Conservation (phyloP, 208 protist genomes). For the Endotrypanum monterogeii region DNA sequence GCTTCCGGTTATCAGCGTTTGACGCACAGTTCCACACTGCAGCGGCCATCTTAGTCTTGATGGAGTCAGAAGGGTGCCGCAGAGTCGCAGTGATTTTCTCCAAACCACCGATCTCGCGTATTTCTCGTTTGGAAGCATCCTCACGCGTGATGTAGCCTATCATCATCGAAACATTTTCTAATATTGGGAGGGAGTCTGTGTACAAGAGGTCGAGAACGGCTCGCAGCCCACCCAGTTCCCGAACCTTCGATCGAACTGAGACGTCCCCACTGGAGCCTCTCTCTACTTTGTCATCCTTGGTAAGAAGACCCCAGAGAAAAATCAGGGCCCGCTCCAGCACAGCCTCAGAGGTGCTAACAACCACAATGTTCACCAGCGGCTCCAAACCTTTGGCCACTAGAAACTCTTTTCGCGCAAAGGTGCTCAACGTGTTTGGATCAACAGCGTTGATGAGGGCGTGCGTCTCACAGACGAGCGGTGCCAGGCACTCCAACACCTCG, state of each 20-base stretch:
- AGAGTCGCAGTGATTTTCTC: slow-evolving; percentile 92
- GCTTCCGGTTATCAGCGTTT: slow-evolving; percentile 87
- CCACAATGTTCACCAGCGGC: slow-evolving; percentile 88
- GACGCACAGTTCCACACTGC: slow-evolving; percentile 94
- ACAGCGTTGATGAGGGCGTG: slow-evolving; percentile 35
- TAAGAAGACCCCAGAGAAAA: slow-evolving; percentile 86
- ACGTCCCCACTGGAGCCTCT: slow-evolving; percentile 35
- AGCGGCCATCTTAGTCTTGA: slow-evolving; percentile 92
- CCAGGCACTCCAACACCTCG: slow-evolving; percentile 80
- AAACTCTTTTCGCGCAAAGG: slow-evolving; percentile 63
- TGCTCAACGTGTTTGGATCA: slow-evolving; percentile 23
- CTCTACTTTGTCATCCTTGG: slow-evolving; percentile 65
- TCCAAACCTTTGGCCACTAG: slow-evolving; percentile 68
- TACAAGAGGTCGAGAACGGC: slow-evolving; percentile 89
- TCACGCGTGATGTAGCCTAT: slow-evolving; percentile 95
- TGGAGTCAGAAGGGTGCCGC: slow-evolving; percentile 87
- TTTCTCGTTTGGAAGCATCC: slow-evolving; percentile 85
- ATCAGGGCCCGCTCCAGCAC: slow-evolving; percentile 91
- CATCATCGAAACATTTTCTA: slow-evolving; percentile 93
- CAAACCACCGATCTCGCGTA: slow-evolving; percentile 86
- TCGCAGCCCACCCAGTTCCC: slow-evolving; percentile 78
- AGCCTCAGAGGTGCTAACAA: slow-evolving; percentile 80
- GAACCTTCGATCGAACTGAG: slow-evolving; percentile 67
- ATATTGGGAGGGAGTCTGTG: slow-evolving; percentile 87
- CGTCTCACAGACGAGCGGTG: slow-evolving; percentile 61